These are phyloP conservation scores for Chamaecyparis obtusa DNA, from an alignment of 75 land plant genomes.

Conservation along the genomic window DNA sequence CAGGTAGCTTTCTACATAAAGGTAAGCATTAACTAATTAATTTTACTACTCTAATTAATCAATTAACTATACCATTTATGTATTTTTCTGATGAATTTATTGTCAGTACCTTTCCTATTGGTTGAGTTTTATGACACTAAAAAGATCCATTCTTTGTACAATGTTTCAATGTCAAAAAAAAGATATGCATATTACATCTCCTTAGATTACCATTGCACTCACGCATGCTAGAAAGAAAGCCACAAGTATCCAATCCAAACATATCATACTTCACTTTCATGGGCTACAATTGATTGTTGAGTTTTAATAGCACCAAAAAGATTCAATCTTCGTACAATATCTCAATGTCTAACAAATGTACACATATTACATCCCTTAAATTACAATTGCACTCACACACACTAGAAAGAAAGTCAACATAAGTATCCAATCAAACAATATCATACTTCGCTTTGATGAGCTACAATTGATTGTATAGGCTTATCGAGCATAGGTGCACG, in stretches of 20 bases:
- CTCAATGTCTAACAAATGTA: background rate
- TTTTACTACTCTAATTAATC: too few species aligned
- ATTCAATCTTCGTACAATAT: background rate
- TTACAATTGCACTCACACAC: background rate
- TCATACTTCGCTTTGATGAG: slow-evolving; percentile 81
- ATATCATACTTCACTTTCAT: slow-evolving; percentile 68
- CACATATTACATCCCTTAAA: background rate
- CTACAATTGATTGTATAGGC: slow-evolving; percentile 63
- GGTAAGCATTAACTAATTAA: too few species aligned
- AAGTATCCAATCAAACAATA: background rate
- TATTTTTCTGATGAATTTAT: too few species aligned
- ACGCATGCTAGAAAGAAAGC: background rate
- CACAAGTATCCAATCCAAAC: background rate
- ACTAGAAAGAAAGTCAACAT: background rate
- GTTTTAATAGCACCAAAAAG: slow-evolving; percentile 22
- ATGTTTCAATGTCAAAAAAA: background rate
- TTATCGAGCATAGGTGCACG: slow-evolving; percentile 38
- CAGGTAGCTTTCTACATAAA: too few species aligned
- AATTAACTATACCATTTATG: too few species aligned
- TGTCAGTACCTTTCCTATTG: too few species aligned
- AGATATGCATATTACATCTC: background rate
- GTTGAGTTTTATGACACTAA: too few species aligned
- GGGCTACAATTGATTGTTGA: slow-evolving; percentile 65
- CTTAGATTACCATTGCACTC: background rate
- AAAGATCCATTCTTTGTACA: background rate